Conservation (phyloP, 257 asterid species). For the Solanum bulbocastanum region DNA sequence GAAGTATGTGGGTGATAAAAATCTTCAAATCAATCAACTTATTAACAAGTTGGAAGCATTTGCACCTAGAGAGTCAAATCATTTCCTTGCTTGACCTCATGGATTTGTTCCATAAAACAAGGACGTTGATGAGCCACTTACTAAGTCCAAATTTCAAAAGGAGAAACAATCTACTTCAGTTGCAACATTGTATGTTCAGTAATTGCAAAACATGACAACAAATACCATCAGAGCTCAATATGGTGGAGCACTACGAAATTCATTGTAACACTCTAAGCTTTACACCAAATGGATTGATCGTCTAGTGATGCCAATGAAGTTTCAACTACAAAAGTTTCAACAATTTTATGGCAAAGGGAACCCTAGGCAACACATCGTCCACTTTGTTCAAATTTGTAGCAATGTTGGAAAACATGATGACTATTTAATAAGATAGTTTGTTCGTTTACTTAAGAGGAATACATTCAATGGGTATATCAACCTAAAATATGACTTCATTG, state of each 20-base stretch:
- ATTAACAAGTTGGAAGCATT: not conserved
- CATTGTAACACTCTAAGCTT: not conserved
- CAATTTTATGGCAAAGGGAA: not conserved
- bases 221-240: not conserved
- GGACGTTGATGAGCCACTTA: not conserved
- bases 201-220: not conserved
- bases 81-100: not conserved
- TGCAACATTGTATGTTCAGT: no score
- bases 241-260: not conserved
- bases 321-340: not conserved
- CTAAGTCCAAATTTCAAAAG: not conserved
- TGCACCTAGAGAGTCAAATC: not conserved
- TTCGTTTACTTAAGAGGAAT: not conserved
- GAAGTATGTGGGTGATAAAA: not conserved
- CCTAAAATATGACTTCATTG: not conserved
- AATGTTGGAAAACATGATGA: not conserved
- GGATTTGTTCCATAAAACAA: not conserved
- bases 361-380: not conserved
- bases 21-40: not conserved
- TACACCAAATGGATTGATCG: not conserved
- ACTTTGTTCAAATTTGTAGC: not conserved
- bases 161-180: not conserved
- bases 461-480: not conserved
- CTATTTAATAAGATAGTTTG: not conserved
- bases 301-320: not conserved